Conservation (phyloP, 202 grass and related monocot species). For the Digitaria exilis region DNA sequence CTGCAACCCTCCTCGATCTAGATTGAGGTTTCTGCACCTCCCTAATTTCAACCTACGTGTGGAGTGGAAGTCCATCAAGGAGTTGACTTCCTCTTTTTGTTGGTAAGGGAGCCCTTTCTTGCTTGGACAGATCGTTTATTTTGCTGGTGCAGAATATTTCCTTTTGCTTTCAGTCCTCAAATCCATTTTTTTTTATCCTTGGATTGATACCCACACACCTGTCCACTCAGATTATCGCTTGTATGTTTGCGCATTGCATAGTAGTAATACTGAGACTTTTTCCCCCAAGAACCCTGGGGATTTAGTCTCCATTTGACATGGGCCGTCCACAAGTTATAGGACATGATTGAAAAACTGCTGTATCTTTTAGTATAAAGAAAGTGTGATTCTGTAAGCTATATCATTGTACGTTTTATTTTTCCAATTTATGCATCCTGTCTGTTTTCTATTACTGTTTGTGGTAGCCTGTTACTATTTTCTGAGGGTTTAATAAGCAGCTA, state of each 20-base stretch:
- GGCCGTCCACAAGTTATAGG: neutral
- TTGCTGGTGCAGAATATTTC: neutral
- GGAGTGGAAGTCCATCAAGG: constrained; percentile 2
- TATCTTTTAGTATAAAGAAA: neutral
- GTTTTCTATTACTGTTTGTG: neutral
- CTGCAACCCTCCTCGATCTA: neutral
- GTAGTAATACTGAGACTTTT: neutral
- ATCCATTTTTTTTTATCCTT: neutral
- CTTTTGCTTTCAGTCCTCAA: neutral
- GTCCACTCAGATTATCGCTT: neutral
- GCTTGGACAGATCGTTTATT: neutral
- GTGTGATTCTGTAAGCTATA: neutral
- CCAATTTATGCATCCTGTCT: neutral
- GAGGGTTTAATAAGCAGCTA: neutral
- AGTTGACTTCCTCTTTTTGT: neutral
- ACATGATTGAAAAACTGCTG: neutral
- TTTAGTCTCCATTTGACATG: neutral
- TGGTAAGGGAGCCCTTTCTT: constrained; percentile 14
- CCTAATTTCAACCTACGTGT: neutral
- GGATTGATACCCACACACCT: neutral
- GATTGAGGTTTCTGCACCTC: neutral
- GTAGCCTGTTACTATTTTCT: too few species aligned
- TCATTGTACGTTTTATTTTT: neutral
- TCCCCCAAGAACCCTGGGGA: neutral
- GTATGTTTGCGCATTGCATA: neutral